Base-by-base conservation (phyloP, 495 filamentous ascomycete genomes). In the Sporormia fimetaria region DNA sequence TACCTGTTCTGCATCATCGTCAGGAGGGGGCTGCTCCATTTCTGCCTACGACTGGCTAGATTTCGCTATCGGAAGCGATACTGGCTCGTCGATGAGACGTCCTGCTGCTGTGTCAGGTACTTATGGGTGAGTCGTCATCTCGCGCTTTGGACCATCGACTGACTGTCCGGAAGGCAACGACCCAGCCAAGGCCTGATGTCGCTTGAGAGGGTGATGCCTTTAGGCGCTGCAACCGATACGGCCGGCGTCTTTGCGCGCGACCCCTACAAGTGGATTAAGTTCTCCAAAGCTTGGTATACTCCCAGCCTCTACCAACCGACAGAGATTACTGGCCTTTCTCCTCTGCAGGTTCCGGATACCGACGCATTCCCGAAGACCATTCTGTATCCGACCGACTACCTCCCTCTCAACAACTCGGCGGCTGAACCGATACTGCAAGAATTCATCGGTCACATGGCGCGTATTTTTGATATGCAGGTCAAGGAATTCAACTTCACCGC, bases 361-460 rank as follows among this genome's bases (percentile, higher is more conserved):
- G 37, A 56, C 15, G 40, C 21, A 0, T 64, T 57, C 26, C 58
- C 62, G 17, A 60, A 58, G 47, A 57, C 56, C 0, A 48, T 65
- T 10, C 41, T 61, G 4, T 65, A 62, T 38, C 56, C 60, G 15
- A 54, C 48, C 5, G 62, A 63, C 23, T 65, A 62, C 27, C 45
- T 65, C 6, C 61, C 61, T 0, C 47, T 64, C 5, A 55, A 46
- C 44, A 63, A 63, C 37, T 53, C 57, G 1, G 57, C 57, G 2
- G 62, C 62, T 6, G 56, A 63, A 21, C 45, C 50, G 6, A 48
- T 62, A 4, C 47, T 64, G 0, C 53, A 64, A 31, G 47, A 42
- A 1, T 62, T 62, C 39, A 60, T 66, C 33, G 51, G 64, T 31
- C 70, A 68, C 26, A 66, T 74, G 21, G 57, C 40, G 0, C 12